Evolutionary conservation across 1,139 yeast species (phyloP).

Genomic region (Geotrichum citri-aurantii): DNA sequence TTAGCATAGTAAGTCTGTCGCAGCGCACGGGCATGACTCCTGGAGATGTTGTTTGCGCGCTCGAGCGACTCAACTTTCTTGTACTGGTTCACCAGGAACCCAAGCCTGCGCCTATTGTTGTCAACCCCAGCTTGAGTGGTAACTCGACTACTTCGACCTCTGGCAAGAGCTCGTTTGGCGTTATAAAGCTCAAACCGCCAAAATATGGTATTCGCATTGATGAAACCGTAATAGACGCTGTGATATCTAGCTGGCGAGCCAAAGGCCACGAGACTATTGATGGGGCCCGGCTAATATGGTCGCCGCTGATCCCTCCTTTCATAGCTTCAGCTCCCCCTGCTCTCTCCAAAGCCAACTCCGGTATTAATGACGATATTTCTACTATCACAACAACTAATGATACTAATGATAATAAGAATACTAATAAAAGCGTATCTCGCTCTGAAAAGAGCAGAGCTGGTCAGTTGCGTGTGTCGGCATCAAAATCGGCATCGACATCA

Average conservation of each 20-base stretch:
- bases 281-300: constrained; percentile 57
- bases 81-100: constrained; percentile 38
- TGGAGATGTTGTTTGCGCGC: constrained; percentile 80
- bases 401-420: background rate
- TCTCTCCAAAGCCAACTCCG: background rate
- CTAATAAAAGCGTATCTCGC: background rate
- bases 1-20: constrained; percentile 43
- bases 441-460: background rate
- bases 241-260: constrained; percentile 49
- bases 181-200: background rate
- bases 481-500: background rate
- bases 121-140: background rate
- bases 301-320: constrained; percentile 2
- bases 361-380: background rate
- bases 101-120: background rate
- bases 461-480: background rate
- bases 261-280: constrained; percentile 52
- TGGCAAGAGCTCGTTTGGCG: background rate
- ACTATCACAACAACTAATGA: background rate
- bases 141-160: background rate
- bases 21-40: constrained; percentile 72
- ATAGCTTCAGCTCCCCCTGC: background rate
- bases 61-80: constrained; percentile 69
- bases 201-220: constrained; percentile 55
- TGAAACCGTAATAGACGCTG: constrained; percentile 40